Percentiles rank a stretch among this genome's conserved stretches.
These are phyloP conservation scores for Saposhnikovia divaricata DNA, from an alignment of 129 eudicot genomes.

Conservation along the genomic window DNA sequence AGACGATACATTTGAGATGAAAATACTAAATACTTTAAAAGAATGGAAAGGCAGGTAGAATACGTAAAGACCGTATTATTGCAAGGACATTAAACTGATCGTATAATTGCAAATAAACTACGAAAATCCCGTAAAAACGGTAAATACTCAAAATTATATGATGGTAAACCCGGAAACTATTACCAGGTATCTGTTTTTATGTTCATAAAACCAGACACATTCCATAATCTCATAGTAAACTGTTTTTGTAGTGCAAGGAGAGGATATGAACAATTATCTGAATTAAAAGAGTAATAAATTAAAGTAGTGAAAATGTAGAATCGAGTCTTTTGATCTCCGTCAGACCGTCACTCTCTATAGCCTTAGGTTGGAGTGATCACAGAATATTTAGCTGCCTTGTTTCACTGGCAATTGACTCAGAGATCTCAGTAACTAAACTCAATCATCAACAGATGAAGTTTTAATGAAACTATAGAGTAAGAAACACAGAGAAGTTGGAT, in stretches of 20 bases:
- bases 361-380: neutral
- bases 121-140: too few relatives aligned
- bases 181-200: neutral
- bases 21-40: too few relatives aligned
- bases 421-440: neutral
- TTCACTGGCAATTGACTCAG: neutral
- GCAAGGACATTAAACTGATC: too few relatives aligned
- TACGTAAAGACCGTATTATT: too few relatives aligned
- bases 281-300: neutral
- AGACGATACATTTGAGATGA: too few relatives aligned
- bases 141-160: too few relatives aligned
- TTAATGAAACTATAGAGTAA: neutral
- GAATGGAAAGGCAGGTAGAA: too few relatives aligned
- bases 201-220: neutral
- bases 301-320: neutral
- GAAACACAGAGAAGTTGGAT: neutral
- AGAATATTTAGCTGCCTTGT: neutral
- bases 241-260: neutral
- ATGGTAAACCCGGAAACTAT: neutral
- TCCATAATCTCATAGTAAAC: neutral
- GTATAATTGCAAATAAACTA: too few relatives aligned
- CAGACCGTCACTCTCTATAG: neutral
- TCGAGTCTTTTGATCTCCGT: neutral
- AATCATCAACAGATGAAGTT: neutral
- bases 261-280: neutral